Conservation (phyloP, 78 protist genomes). For the Isochrysis galbana region DNA sequence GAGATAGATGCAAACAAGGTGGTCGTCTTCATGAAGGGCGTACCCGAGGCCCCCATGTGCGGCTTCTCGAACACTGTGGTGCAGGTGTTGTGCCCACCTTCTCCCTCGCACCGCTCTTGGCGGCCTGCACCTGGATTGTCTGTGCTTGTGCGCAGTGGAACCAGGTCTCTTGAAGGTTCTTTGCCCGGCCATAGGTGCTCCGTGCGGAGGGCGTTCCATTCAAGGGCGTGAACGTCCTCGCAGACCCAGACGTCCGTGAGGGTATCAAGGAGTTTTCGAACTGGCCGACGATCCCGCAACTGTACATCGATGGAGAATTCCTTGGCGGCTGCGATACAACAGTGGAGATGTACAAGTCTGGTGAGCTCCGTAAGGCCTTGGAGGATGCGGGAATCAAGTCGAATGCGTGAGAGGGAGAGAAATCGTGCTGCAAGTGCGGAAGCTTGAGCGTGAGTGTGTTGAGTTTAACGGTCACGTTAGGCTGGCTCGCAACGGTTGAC, state of each 20-base stretch:
- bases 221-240: constrained; percentile 64
- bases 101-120: no score
- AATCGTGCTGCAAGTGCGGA: no score
- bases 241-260: constrained; percentile 64
- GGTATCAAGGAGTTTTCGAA: constrained; percentile 67
- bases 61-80: constrained; percentile 79
- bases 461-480: no score
- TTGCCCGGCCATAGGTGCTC: no score
- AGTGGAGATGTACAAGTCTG: constrained; percentile 56
- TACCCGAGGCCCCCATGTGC: constrained; percentile 82
- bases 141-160: no score
- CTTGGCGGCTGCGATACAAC: constrained; percentile 88
- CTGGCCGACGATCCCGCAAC: constrained; percentile 95
- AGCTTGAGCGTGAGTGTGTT: no score
- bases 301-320: constrained; percentile 82
- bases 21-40: constrained; percentile 90
- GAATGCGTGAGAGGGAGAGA: no score
- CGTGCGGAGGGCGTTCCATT: constrained; percentile 52
- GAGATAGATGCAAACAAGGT: constrained; percentile 39
- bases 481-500: no score
- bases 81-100: no score
- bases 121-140: no score
- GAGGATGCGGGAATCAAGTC: neutral
- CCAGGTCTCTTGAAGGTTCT: no score
- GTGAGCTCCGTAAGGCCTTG: constrained; percentile 33